phyloP scores from a whole-genome alignment of 352 stramenopile genomes.

The Salisapilia sapeloensis region DNA sequence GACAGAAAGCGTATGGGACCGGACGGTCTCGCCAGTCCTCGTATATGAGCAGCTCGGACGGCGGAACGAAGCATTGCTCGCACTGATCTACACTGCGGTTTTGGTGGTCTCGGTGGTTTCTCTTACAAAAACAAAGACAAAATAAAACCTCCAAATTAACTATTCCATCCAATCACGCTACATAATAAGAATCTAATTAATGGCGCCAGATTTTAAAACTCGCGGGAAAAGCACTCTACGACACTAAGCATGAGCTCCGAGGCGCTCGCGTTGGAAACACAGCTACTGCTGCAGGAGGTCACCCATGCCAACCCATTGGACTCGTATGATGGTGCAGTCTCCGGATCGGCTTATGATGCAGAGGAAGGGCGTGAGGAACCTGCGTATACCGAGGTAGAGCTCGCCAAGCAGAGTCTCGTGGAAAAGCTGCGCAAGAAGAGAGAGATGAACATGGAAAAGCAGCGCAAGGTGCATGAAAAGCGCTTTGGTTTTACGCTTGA shows the following conservation, averaged over 20 bases:
- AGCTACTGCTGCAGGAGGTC: conserved; percentile 61
- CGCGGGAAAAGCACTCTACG: no score
- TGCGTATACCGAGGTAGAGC: conserved; percentile 24
- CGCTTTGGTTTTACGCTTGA: conserved; percentile 15
- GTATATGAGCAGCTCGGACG: no score
- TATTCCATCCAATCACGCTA: no score
- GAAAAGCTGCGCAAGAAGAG: conserved; percentile 54
- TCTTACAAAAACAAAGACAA: no score
- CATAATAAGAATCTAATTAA: no score
- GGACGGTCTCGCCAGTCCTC: no score
- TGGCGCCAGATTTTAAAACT: no score
- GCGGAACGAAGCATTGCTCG: no score
- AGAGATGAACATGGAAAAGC: conserved; percentile 22
- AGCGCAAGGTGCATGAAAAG: conserved; percentile 22
- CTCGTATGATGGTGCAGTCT: conserved; percentile 10
- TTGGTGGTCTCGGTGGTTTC: no score
- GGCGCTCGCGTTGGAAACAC: conserved; percentile 54
- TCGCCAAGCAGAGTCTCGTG: conserved; percentile 30
- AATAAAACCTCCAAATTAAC: no score
- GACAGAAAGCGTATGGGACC: no score
- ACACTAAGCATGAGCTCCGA: conserved; percentile 31
- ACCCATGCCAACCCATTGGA: conserved; percentile 28
- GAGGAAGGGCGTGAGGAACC: conserved; percentile 1
- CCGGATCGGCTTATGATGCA: conserved; percentile 4
- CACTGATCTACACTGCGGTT: no score